Percentiles rank a stretch among this genome's conserved stretches.
These are phyloP conservation scores for Neoboletus brunneissimus DNA, from an alignment of 768 basidiomycete genomes.

Conservation along the genomic window DNA sequence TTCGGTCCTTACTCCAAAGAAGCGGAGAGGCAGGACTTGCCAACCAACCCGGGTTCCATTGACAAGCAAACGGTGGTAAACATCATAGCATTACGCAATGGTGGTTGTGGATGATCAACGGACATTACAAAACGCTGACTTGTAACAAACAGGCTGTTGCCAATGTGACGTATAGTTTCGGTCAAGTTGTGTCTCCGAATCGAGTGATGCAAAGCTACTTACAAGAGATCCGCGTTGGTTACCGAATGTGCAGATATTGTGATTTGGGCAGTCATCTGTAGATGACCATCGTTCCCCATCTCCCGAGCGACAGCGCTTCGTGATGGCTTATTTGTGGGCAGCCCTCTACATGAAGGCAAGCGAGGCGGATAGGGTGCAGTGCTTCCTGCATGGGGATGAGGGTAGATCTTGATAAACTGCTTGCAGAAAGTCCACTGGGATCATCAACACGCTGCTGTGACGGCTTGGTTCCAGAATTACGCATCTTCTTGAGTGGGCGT, in stretches of 20 bases:
- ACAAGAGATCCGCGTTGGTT: constrained; percentile 18
- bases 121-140: constrained; percentile 23
- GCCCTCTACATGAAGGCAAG: constrained; percentile 42
- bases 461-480: constrained; percentile 8
- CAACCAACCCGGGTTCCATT: background rate
- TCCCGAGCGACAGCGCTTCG: constrained; percentile 38
- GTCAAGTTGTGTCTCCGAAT: constrained; percentile 7
- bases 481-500: constrained; percentile 38
- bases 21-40: background rate
- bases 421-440: constrained; percentile 11
- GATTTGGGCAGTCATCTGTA: constrained; percentile 9
- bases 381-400: constrained; percentile 39
- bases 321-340: constrained; percentile 39
- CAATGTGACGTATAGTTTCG: constrained; percentile 14
- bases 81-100: constrained; percentile 1
- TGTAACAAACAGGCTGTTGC: constrained; percentile 15
- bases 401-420: constrained; percentile 29
- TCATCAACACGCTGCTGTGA: constrained; percentile 14
- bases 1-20: background rate
- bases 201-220: constrained; percentile 15
- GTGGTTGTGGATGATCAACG: constrained; percentile 24
- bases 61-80: background rate
- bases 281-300: constrained; percentile 34
- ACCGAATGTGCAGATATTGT: constrained; percentile 7
- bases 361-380: constrained; percentile 33